Base-by-base conservation (phyloP, 345 rosid genomes). In the Abelmoschus esculentus region DNA sequence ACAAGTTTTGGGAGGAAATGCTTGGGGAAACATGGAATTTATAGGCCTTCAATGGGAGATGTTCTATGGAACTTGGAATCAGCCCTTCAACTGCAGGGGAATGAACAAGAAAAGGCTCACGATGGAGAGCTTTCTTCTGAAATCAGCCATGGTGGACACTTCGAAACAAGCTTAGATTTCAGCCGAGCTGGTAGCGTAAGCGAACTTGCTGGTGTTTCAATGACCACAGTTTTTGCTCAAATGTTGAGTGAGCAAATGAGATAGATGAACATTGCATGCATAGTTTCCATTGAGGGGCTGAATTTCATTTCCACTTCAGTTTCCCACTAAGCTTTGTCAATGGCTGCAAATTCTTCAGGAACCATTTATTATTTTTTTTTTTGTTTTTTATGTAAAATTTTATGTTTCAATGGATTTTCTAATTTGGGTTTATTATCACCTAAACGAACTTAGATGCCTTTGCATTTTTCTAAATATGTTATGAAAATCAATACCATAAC, bases 11-110 rank as follows among this genome's bases (percentile, higher is more conserved):
- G 38, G 90, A 87, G 71, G 79, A 89, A 89, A 78, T 89, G 96
- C 84, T 72, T 87, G 77, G 80, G 79, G 0, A 80, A 71, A 59
- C 22, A 72, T 9, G 85, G 92, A 3, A 32, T 73, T 17, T 75
- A 83, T 18, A 76, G 96, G 26, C 92, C 96, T 62, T 73, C 87
- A 12, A 80, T 83, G 90, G 96, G 95, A 73, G 88, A 89, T 13
- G 68, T 89, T 62, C 67, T 85, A 60, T 86, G 91, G 95, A 89
- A 89, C 73, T 63, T 86, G 66, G 95, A 89, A 83, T 77, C n/a
- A 18, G 76, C 86, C 49, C 87, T 89, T 73, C 76, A 83, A 67
- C 78, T 77, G 11, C 86, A 83, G 61, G 76, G 79, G 2, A 76
- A 75, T 44, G 82, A 78, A 2, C 84, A 76, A 67, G 82, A 66